A percentile compares a stretch with the other conserved stretches of the same genome.
Conservation (phyloP, 139 green algal genomes). For the Coelastrella sp. region DNA sequence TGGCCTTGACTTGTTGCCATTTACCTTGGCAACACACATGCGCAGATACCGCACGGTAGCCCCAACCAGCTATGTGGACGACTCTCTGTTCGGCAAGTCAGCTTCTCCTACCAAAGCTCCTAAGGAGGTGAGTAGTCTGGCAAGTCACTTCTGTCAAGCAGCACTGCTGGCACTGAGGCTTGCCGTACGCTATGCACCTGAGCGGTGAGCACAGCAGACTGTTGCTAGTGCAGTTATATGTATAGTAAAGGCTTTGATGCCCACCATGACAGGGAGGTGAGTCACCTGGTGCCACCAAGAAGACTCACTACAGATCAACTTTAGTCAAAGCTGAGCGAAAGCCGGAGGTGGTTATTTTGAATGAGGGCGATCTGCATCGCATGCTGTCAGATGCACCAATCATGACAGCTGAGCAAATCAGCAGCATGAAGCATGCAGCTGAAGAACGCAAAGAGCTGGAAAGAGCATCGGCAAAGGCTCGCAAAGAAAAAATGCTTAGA, state of each 20-base stretch:
- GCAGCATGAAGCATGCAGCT: slow-evolving; percentile 17
- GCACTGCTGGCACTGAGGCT: no score
- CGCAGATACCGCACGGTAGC: slow-evolving; percentile 58
- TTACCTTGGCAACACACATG: neutral
- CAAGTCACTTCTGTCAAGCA: neutral
- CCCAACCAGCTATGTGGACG: slow-evolving; percentile 63
- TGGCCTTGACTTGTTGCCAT: no score
- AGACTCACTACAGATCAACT: neutral
- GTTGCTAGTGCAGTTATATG: no score
- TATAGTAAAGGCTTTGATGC: no score
- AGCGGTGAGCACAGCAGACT: no score
- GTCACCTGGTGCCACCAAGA: neutral
- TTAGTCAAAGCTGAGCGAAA: slow-evolving; percentile 27
- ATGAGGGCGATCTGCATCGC: slow-evolving; percentile 63
- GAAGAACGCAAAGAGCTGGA: slow-evolving; percentile 30
- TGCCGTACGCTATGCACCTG: no score
- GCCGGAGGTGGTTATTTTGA: slow-evolving; percentile 53
- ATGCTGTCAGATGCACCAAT: slow-evolving; percentile 73
- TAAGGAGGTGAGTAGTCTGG: neutral
- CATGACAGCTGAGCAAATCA: slow-evolving; percentile 64
- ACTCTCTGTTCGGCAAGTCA: slow-evolving; percentile 60
- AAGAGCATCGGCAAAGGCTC: slow-evolving; percentile 58
- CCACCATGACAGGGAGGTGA: no score
- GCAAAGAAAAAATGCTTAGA: slow-evolving; percentile 82
- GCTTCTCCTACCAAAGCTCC: neutral